These are phyloP conservation scores for Eucalyptus shirleyi DNA, from an alignment of 345 rosid species.

Conservation along the genomic window DNA sequence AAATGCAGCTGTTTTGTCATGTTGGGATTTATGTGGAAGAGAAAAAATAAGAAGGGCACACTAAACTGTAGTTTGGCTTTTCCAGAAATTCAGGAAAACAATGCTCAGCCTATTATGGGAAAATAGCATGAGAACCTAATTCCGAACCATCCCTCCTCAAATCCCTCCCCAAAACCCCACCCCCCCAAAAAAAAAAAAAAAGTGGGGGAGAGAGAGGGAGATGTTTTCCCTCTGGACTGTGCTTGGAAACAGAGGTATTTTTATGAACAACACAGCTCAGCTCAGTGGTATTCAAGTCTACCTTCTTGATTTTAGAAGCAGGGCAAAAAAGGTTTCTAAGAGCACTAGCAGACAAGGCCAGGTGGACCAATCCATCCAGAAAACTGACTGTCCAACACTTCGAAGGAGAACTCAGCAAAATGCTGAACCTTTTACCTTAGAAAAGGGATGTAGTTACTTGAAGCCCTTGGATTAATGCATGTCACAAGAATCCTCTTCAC, in stretches of 20 bases:
- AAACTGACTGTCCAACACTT: background rate
- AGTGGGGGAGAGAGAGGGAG: background rate
- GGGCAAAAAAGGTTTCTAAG: background rate
- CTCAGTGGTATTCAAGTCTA: background rate
- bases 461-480: background rate
- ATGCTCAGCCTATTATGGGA: background rate
- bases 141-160: background rate
- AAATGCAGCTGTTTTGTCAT: background rate
- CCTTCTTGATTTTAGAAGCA: background rate
- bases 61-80: background rate
- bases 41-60: background rate
- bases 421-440: background rate
- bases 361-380: background rate
- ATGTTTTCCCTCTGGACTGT: background rate
- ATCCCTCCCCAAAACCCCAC: too few species aligned
- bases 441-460: background rate
- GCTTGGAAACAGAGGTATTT: background rate
- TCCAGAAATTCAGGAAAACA: background rate
- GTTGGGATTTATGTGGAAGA: background rate
- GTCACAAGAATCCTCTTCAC: background rate
- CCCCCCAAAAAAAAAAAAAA: background rate
- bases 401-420: background rate
- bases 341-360: background rate
- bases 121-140: background rate
- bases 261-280: background rate